Base-by-base conservation (phyloP, 2,329 filamentous ascomycete genomes). In the Nemania sp. region DNA sequence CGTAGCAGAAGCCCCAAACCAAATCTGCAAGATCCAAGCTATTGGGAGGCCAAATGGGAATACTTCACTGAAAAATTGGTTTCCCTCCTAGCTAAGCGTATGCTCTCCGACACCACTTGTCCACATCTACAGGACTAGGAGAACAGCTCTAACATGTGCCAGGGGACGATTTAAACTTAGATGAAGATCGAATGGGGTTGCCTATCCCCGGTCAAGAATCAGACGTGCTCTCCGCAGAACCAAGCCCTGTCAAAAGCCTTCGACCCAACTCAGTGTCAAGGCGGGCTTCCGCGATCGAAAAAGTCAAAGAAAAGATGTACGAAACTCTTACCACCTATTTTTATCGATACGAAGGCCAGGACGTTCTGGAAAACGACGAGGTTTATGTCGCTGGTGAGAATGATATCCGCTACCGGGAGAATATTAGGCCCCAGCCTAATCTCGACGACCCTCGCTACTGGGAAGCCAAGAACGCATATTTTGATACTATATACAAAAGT, bases 41-140 rank as follows among this genome's bases (percentile, higher is more conserved):
- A 57, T 25, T 57, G 54, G 54, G 54, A 57, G 9, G 17, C 37
- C 20, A 57, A 45, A 5, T 45, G 39, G 54, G 25, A 50, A 45
- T 50, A 57, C 6, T 57, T 57, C 37, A 57, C 54, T 2, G 46
- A 51, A 2, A 51, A 45, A 37, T 51, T 45, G 11, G 32, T 57
- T 5, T 50, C 46, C 37, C 39, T 57, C 47, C 18, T 43, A 43
- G 15, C 2, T 20, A 25, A 5, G 29, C 4, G 54, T 57, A 57
- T 4, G 54, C 4, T 7, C 5, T 29, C 37, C 17, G 10, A 12
- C 12, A 18, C n/a, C 15, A 45, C 25, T 49, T 20, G 1, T 13
- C 17, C 15, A 18, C 13, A 9, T 42, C 25, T 18, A 2, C 17
- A 47, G 13, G 13, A 3, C n/a, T n/a, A n/a, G 20, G 17, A 37